Evolutionary conservation across 2,329 filamentous ascomycete species (phyloP), one percentile per base, ranked within the genome.

Genomic region (Fusarium caatingaense): DNA sequence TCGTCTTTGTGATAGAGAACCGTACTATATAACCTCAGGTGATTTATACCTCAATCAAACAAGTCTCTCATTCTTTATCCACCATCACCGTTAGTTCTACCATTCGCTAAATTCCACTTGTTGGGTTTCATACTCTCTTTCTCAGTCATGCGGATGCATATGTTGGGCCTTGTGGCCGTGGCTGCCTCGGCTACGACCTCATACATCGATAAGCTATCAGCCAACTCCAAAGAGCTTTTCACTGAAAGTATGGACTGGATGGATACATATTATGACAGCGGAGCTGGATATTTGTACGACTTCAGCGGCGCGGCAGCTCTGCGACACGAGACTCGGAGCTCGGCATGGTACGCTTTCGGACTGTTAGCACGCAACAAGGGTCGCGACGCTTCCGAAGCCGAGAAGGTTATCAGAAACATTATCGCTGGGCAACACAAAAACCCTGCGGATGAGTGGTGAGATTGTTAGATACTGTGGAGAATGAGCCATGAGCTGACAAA

Each of bases 301-400:
- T 81, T 86, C 41, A 78, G 81, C 60, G 78, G 80, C 13, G 64
- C 77, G 5, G 74, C 80, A 11, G 84, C 86, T 1, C 78, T 88
- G 9, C 80, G 83, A 4, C 87, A 89, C 63, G 86, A 88, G 46
- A 89, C 87, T 1, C 82, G 87, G 56, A 84, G 82, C 45, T 87
- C 86, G 0, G 82, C 82, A 1, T 90, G 88, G 87, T 89, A 90
- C 74, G 86, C 86, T 0, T 80, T 86, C 7, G 88, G 88, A 0
- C 79, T 90, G 6, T 76, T 90, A 23, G 86, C 86, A 16, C 81
- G 88, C 4, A 87, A 90, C 68, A 63, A 83, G 16, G 82, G 80
- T 18, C 76, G 79, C 23, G 87, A 89, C 73, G 80, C 81, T 5
- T 71, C 76, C 2, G 81, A 87, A 63, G 87, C 87, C 1, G 80